Evolutionary conservation across 2,329 filamentous ascomycete species (phyloP), one percentile per base, ranked within the genome.

Genomic region (Beauveria pseudobassiana): DNA sequence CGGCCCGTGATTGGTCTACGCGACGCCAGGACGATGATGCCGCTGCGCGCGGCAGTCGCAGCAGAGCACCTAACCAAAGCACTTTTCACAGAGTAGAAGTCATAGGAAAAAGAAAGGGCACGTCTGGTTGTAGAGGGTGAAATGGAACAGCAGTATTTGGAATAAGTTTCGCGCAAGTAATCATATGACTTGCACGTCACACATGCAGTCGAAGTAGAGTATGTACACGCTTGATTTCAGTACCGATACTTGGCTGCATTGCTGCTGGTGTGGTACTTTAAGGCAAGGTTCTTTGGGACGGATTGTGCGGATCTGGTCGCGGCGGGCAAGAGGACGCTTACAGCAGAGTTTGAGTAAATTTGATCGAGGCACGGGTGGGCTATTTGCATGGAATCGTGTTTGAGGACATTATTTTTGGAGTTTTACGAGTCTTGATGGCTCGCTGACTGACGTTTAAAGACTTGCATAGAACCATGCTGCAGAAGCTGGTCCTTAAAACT

Each of bases 201-300:
- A 28, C 49, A 34, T 51, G 26, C 16, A 51, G 28, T 51, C 20
- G 8, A 8, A 20, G 20, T 9, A 10, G 43, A 46, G 43, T 20
- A 46, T 20, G n/a, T 9, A 34, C 10, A 34, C 30, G 30, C 30
- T 34, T 12, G 10, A 34, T 34, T 34, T 34, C 10, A 34, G 30
- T 34, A 34, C 12, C 10, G 10, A 34, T 12, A 34, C 30, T 34
- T 34, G 30, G 30, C 10, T 73, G 74, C 62, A 65, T 75, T 46
- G 30, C 30, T 10, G 9, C 22, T 78, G 24, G 67, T 77, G 38
- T 76, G 74, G 70, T 74, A 67, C 55, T 34, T 71, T 28, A 78
- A 78, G 69, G 74, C 74, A 0, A 68, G 75, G 1, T 67, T 70
- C 52, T 60, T 79, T 56, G 75, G 76, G 22, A 24, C 74, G 1